Evolutionary conservation across 306 rosid genomes (phyloP).

Genomic region (Pueraria montana): DNA sequence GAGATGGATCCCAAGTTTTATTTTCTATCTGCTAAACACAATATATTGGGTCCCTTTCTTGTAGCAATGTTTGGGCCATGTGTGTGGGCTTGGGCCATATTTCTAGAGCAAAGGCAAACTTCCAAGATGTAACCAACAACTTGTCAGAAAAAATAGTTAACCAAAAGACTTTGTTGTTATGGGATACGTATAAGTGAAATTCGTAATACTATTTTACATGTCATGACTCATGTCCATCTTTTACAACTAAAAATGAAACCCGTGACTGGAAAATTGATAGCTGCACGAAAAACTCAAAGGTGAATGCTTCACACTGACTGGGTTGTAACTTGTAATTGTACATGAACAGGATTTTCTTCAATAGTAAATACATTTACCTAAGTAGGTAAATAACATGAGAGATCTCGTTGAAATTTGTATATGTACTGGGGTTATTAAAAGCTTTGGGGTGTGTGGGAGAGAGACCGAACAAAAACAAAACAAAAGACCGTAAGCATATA

Average conservation of each 20-base stretch:
- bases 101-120: not conserved
- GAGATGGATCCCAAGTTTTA: not conserved
- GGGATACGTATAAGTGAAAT: too few species aligned
- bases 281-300: not conserved
- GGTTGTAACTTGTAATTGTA: not conserved
- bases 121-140: not conserved
- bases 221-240: too few species aligned
- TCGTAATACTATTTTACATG: too few species aligned
- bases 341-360: not conserved
- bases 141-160: not conserved
- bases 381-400: not conserved
- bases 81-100: not conserved
- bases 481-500: not conserved
- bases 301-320: too few species aligned
- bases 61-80: not conserved
- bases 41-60: not conserved
- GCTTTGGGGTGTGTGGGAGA: conserved; percentile 10
- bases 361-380: not conserved
- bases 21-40: not conserved
- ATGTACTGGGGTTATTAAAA: too few species aligned
- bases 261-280: not conserved
- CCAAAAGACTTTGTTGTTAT: too few species aligned
- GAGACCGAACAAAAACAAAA: not conserved
- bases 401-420: not conserved
- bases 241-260: too few species aligned